Base-by-base conservation (phyloP, 768 basidiomycete genomes). In the Boletus subparvulus region DNA sequence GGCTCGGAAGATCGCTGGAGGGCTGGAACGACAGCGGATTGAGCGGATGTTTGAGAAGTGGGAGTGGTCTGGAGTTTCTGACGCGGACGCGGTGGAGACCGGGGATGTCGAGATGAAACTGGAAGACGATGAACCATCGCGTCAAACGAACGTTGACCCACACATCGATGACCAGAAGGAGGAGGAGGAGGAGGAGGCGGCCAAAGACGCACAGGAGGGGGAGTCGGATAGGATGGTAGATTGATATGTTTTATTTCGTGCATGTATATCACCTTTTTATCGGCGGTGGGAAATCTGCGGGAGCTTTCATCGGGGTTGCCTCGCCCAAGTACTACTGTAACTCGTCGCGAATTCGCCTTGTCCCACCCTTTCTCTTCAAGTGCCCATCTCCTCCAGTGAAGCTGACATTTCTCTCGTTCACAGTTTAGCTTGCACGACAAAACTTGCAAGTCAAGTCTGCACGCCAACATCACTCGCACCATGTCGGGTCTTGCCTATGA, bases 11-110 rank as follows among this genome's bases (percentile, higher is more conserved):
- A 83, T 80, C 10, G 72, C 62, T 41, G 74, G 75, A 30, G 83
- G 86, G 21, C 42, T 90, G 41, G 90, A 91, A 66, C 76, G 89
- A 60, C 89, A 92, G 61, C 80, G 83, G 47, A 81, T 90, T 60
- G 85, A 88, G 65, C 81, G 90, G 56, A 73, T 77, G 26, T 71
- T 86, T 42, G 90, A 92, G 72, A 78, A 79, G 49, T 91, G 88
- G 87, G 75, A 66, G 17, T 90, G 87, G 87, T 53, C 68, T 21
- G 56, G 55, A 7, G 44, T 42, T 47, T 40, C 58, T 19, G 53
- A 46, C 26, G 52, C 51, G 14, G 37, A 24, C 12, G 47, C 43
- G 58, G 47, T 12, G 43, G 58, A 45, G 42, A 45, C 47, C 33
- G 58, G 30, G 47, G 70, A 73, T n/a, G 59, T 65, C 11, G 72